Percentiles rank a stretch among this genome's conserved stretches.
phyloP scores from a whole-genome alignment of 768 basidiomycete genomes.

The Tulasnella sp. region DNA sequence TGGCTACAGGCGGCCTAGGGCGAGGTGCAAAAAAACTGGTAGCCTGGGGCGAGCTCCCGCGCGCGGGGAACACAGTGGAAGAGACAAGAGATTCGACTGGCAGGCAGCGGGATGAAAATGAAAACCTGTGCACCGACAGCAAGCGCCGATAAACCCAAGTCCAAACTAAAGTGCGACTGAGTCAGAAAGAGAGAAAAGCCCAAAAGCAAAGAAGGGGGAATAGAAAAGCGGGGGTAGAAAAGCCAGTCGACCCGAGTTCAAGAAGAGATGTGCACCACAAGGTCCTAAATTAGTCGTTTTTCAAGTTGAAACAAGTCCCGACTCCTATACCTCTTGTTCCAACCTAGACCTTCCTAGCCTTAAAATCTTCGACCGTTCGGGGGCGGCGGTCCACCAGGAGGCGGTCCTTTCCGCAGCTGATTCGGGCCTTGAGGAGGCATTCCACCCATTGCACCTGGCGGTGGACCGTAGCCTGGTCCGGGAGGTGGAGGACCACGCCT shows the following conservation, averaged over 20 bases:
- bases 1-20: too few relatives aligned
- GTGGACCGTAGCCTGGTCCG: neutral
- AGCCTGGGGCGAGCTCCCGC: too few relatives aligned
- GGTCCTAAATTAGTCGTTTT: neutral
- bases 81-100: neutral
- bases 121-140: neutral
- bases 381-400: neutral
- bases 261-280: neutral
- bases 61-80: too few relatives aligned
- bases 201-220: too few relatives aligned
- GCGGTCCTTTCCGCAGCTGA: constrained; percentile 1
- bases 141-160: neutral
- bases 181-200: neutral
- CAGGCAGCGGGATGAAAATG: neutral
- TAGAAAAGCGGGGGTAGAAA: neutral
- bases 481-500: constrained; percentile 6
- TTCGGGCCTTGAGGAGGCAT: neutral
- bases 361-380: neutral
- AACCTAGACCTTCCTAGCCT: neutral
- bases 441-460: neutral
- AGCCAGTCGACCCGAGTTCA: neutral
- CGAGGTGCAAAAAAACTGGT: too few relatives aligned
- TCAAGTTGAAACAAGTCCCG: neutral
- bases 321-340: neutral
- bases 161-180: neutral